A percentile compares a stretch with the other conserved stretches of the same genome.
Evolutionary conservation across 768 basidiomycete species (phyloP).

Genomic region (Leucocoprinus sp.): DNA sequence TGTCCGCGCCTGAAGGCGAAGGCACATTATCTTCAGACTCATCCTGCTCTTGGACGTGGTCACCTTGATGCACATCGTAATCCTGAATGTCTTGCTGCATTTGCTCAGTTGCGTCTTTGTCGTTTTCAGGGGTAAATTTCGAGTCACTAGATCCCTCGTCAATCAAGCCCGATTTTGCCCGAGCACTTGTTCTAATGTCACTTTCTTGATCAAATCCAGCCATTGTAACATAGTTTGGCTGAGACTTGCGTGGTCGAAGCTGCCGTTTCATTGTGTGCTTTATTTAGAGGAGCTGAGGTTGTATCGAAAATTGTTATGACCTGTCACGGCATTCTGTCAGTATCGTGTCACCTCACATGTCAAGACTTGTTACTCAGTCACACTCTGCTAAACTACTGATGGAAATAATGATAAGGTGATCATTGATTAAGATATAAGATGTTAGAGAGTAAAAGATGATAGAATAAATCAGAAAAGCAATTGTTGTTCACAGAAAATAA

Average conservation of each 20-base stretch:
- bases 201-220: conserved; percentile 28
- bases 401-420: no score
- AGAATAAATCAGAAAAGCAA: no score
- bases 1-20: conserved; percentile 14
- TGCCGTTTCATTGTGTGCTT: conserved; percentile 38
- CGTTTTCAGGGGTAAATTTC: conserved; percentile 46
- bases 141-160: conserved; percentile 39
- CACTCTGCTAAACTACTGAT: no score
- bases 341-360: no score
- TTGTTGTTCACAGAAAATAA: no score
- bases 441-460: no score
- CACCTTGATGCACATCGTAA: no score
- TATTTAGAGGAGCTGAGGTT: conserved; percentile 1
- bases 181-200: conserved; percentile 22
- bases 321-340: no score
- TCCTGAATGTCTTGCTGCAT: conserved; percentile 25
- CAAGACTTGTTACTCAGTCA: no score
- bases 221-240: conserved; percentile 39
- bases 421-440: no score
- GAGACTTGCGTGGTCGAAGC: conserved; percentile 47
- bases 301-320: no score
- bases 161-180: conserved; percentile 28
- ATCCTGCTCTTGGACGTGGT: conserved; percentile 22
- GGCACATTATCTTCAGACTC: conserved; percentile 20
- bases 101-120: conserved; percentile 15